phyloP scores from a whole-genome alignment of 2,329 filamentous ascomycete genomes.

The Mariannaea sp. region DNA sequence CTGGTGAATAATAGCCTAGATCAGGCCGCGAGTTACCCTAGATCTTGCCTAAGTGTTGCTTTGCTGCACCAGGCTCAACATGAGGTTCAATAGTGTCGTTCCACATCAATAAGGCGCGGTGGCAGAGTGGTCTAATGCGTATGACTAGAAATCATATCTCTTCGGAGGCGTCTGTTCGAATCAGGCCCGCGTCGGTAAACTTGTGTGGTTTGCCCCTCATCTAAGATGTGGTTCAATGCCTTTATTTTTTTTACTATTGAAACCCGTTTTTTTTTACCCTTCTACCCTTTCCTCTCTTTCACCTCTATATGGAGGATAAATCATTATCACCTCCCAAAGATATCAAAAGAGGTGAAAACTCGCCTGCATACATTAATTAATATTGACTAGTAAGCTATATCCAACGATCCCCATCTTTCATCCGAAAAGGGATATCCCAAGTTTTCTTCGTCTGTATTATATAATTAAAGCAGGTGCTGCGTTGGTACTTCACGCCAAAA shows the following conservation, averaged over 20 bases:
- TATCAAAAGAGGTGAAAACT: background rate
- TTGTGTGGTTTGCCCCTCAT: background rate
- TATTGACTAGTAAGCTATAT: conserved; percentile 3
- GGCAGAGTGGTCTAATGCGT: conserved; percentile 5
- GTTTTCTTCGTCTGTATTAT: conserved; percentile 19
- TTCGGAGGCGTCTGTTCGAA: conserved; percentile 3
- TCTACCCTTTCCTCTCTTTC: too few species aligned
- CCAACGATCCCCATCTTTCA: background rate
- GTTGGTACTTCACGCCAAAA: conserved; percentile 23
- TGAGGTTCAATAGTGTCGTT: background rate
- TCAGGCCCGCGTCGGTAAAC: conserved; percentile 1
- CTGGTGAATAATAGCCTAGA: too few species aligned
- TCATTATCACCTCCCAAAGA: background rate
- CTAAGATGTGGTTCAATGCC: background rate
- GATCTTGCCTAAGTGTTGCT: background rate
- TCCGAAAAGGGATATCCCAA: conserved; percentile 6
- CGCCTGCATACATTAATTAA: background rate
- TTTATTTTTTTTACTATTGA: background rate
- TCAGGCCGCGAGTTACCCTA: too few species aligned
- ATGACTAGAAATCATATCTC: conserved; percentile 6
- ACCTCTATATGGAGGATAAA: too few species aligned
- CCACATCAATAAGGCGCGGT: background rate
- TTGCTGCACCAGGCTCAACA: background rate
- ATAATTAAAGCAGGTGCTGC: conserved; percentile 14
- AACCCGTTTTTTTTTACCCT: too few species aligned